These are phyloP conservation scores for Coemansia sp. DNA, from an alignment of 192 early-diverging fungal genomes.

Conservation along the genomic window DNA sequence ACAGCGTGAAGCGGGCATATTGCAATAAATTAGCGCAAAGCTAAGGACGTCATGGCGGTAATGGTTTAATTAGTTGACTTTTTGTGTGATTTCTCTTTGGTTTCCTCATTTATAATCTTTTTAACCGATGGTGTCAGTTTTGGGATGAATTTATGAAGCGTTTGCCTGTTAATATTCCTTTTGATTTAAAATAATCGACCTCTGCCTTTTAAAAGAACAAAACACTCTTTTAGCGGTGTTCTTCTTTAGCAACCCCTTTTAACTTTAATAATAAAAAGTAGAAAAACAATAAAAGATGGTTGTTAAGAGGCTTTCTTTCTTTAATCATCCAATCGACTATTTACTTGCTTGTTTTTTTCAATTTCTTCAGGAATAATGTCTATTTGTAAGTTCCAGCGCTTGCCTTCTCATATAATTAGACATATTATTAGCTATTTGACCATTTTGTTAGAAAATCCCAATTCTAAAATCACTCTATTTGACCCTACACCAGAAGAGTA, in stretches of 20 bases:
- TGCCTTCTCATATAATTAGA: not conserved
- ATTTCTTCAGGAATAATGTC: not conserved
- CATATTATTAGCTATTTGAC: not conserved
- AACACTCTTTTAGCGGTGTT: not conserved
- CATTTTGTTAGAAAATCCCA: not conserved
- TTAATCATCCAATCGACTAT: not conserved
- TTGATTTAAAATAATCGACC: too few species aligned
- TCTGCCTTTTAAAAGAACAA: not conserved
- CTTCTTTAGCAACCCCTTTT: not conserved
- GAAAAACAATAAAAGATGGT: not conserved
- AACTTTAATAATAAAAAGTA: not conserved
- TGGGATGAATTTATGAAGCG: not conserved
- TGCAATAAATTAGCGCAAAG: not conserved
- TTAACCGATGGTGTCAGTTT: not conserved
- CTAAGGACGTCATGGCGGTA: not conserved
- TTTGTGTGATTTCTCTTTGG: not conserved
- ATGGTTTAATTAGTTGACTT: not conserved
- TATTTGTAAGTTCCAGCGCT: not conserved
- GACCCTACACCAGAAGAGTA: not conserved
- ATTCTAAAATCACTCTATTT: not conserved
- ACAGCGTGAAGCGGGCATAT: constrained; percentile 34
- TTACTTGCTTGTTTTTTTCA: not conserved
- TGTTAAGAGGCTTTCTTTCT: not conserved
- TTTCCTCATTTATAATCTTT: not conserved
- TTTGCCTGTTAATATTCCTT: not conserved